A percentile compares a stretch with the other conserved stretches of the same genome.
These are phyloP conservation scores for Diatrype stigma DNA, from an alignment of 2,329 filamentous ascomycete species.

Conservation along the genomic window DNA sequence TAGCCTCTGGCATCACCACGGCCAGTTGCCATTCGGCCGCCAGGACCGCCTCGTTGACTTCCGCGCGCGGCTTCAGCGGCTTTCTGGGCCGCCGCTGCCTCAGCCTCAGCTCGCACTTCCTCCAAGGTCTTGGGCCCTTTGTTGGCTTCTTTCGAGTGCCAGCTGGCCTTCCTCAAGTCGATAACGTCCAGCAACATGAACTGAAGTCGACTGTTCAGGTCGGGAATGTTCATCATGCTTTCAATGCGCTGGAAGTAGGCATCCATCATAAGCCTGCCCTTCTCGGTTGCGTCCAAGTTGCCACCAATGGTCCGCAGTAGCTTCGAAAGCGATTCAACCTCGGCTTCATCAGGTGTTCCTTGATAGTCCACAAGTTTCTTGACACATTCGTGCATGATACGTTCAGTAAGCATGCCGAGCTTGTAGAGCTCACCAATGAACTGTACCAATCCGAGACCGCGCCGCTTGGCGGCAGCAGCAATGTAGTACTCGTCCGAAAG, in stretches of 20 bases:
- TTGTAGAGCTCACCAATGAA: conserved; percentile 99
- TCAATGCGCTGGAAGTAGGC: conserved; percentile 90
- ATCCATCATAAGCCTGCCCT: conserved; percentile 83
- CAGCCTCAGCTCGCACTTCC: conserved; percentile 79
- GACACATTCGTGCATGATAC: conserved; percentile 99
- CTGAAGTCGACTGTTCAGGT: conserved; percentile 78
- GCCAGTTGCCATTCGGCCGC: conserved; percentile 67
- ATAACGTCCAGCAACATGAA: conserved; percentile 97
- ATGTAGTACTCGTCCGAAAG: conserved; percentile 95
- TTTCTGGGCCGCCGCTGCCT: conserved; percentile 75
- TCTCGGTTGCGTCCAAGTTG: conserved; percentile 78
- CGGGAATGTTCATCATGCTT: conserved; percentile 72
- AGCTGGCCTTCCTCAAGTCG: conserved; percentile 73
- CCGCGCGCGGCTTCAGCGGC: conserved; percentile 66
- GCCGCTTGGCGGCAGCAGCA: conserved; percentile 89
- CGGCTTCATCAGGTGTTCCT: conserved; percentile 87
- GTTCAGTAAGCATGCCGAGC: conserved; percentile 94
- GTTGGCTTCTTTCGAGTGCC: conserved; percentile 82
- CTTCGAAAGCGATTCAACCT: conserved; percentile 93
- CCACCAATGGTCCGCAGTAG: conserved; percentile 86
- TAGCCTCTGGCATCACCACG: conserved; percentile 86
- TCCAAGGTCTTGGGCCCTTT: conserved; percentile 97
- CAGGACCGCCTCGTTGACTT: conserved; percentile 62
- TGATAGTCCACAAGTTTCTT: conserved; percentile 95
- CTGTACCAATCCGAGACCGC: conserved; percentile 94